These are phyloP conservation scores for Colletotrichum siamense DNA, from an alignment of 2,329 filamentous ascomycete species.

Conservation along the genomic window DNA sequence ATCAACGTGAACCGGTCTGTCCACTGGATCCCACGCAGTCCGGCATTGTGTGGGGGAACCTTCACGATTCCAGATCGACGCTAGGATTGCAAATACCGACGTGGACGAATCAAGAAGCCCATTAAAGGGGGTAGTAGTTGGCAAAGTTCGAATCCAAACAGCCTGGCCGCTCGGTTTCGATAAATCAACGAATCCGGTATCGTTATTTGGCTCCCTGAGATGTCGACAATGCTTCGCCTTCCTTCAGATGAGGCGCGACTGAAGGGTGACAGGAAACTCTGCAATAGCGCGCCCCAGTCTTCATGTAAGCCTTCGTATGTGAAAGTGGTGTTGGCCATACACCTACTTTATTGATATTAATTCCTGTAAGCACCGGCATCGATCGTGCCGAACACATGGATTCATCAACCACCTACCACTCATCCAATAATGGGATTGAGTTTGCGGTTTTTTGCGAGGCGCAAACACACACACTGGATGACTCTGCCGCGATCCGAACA, in stretches of 20 bases:
- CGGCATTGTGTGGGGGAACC: not conserved
- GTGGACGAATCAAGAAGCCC: not conserved
- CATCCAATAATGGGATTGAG: not conserved
- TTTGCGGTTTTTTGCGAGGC: not conserved
- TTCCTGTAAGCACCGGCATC: not conserved
- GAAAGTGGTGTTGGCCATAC: not conserved
- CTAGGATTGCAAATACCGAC: not conserved
- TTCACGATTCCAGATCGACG: not conserved
- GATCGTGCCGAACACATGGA: not conserved
- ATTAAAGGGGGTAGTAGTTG: not conserved
- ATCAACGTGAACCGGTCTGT: not conserved
- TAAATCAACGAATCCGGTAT: not conserved
- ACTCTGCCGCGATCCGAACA: not conserved
- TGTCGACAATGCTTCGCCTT: not conserved
- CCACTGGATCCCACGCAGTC: not conserved
- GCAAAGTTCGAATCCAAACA: not conserved
- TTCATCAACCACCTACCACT: not conserved
- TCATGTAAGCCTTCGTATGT: not conserved
- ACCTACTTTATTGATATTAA: not conserved
- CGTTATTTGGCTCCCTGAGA: not conserved
- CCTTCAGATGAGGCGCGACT: not conserved
- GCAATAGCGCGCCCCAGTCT: not conserved
- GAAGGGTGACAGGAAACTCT: not conserved
- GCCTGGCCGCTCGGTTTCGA: conserved; percentile 8
- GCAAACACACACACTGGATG: not conserved